Evolutionary conservation across 2,329 filamentous ascomycete genomes (phyloP), one percentile per base, ranked within the genome.

Genomic region (Ascochyta koolunga): DNA sequence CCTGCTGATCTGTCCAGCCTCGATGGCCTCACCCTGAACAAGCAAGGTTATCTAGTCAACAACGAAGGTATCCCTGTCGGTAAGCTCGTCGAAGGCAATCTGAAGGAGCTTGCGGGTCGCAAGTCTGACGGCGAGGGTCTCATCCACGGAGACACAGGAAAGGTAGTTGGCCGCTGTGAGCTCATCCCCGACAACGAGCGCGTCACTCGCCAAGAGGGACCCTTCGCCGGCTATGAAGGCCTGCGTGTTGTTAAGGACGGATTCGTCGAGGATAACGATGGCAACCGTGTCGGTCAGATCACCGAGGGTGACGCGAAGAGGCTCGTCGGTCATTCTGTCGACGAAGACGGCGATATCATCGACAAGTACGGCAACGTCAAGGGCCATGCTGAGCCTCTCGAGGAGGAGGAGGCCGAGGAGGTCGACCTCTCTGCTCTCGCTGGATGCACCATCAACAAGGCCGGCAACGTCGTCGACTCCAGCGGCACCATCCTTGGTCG

Each of bases 271-370:
- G 82, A 96, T 85, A 73, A 88, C 82, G 82, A 96, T 82, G 90
- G 89, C 31, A 86, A 89, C 58, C 81, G 89, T 21, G 89, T 95
- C 41, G 91, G 91, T 19, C 81, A 87, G 36, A 82, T 93, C 33
- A 79, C 83, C 3, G 84, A 86, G 40, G 91, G 90, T 2, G 89
- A 96, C 49, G 72, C 82, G 31, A 91, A 91, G 81, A 79, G 81
- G 45, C 82, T 96, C 1, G 84, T 87, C 32, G 91, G 91, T 15
- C 88, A 90, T 40, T 67, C 80, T 8, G 90, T 95, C 16, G 91
- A 95, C 52, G 87, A 91, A 58, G 90, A 96, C 59, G 91, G 91
- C 32, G 90, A 95, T 52, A 86, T 96, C 27, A 80, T 89, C 50
- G 91, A 95, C 78, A 87, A 86, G 72, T 92, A 91, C 68, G 86